Percentiles rank a stretch among this genome's conserved stretches.
Evolutionary conservation across 192 early-diverging fungal genomes (phyloP).

Genomic region (Coemansia reversa): DNA sequence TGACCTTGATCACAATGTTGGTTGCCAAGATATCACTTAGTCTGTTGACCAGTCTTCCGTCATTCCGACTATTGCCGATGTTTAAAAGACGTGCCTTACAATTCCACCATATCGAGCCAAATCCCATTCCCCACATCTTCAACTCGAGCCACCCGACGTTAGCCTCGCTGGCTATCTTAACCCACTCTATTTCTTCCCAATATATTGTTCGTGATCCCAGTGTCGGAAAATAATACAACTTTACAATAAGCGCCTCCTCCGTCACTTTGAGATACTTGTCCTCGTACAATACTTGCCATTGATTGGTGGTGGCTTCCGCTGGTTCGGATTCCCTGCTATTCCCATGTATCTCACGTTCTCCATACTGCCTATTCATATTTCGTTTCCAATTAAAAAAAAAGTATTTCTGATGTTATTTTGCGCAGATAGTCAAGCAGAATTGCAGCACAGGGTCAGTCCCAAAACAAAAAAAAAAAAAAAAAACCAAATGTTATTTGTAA

Average conservation of each 20-base stretch:
- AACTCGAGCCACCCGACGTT: slow-evolving; percentile 18
- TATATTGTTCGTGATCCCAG: slow-evolving; percentile 6
- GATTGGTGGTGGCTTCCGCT: too few species aligned
- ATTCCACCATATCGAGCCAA: slow-evolving; percentile 30
- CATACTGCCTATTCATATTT: neutral
- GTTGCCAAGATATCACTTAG: slow-evolving; percentile 11
- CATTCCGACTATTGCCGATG: neutral
- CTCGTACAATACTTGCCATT: slow-evolving; percentile 14
- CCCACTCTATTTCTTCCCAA: slow-evolving; percentile 20
- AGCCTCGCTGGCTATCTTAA: slow-evolving; percentile 14
- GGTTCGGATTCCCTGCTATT: neutral
- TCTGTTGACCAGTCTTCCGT: slow-evolving; percentile 1
- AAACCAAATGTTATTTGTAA: too few species aligned
- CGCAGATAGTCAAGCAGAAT: neutral
- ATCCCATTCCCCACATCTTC: slow-evolving; percentile 17
- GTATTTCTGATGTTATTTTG: neutral
- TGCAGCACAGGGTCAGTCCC: neutral
- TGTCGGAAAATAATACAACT: slow-evolving; percentile 24
- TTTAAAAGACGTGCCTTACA: slow-evolving; percentile 6
- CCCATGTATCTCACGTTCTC: neutral
- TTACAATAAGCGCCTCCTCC: slow-evolving; percentile 10
- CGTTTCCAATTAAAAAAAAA: neutral
- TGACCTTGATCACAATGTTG: slow-evolving; percentile 22
- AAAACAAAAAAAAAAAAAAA: neutral
- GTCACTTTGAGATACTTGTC: slow-evolving; percentile 15